Evolutionary conservation across 768 basidiomycete genomes (phyloP).

Genomic region (Amanita brunnescens): DNA sequence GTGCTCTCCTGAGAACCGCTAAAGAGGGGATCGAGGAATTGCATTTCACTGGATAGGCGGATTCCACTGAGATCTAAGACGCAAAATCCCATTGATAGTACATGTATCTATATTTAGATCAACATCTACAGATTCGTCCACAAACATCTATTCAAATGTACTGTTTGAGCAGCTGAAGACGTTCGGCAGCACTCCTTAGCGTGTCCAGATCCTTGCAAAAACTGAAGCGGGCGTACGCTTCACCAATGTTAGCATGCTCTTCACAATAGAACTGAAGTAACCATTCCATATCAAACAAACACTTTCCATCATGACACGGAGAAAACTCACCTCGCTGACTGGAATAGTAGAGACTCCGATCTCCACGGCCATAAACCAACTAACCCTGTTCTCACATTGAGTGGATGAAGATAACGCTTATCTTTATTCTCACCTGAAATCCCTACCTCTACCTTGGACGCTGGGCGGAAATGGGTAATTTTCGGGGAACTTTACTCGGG

Average conservation of each 20-base stretch:
- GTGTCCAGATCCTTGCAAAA: constrained; percentile 96
- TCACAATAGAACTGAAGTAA: constrained; percentile 76
- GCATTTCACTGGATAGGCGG: constrained; percentile 1
- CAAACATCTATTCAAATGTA: constrained; percentile 32
- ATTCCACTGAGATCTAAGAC: too few relatives aligned
- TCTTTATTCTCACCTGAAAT: constrained; percentile 56
- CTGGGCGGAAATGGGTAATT: constrained; percentile 75
- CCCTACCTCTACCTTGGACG: constrained; percentile 71
- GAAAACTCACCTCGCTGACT: constrained; percentile 72
- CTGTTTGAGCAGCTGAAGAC: constrained; percentile 67
- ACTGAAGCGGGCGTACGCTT: constrained; percentile 80
- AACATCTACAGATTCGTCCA: neutral
- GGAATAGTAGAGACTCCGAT: constrained; percentile 90
- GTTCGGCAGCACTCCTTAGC: constrained; percentile 69
- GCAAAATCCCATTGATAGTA: neutral
- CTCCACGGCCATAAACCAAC: constrained; percentile 91
- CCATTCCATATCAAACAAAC: neutral
- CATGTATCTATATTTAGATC: neutral
- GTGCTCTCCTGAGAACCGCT: neutral
- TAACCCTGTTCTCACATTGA: constrained; percentile 44
- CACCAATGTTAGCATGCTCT: constrained; percentile 80
- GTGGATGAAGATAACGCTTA: neutral
- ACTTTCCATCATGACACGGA: neutral
- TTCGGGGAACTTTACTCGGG: constrained; percentile 68
- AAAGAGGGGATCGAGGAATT: neutral